These are phyloP conservation scores for Pyrenochaeta sp. DNA, from an alignment of 2,329 filamentous ascomycete genomes.

Conservation along the genomic window DNA sequence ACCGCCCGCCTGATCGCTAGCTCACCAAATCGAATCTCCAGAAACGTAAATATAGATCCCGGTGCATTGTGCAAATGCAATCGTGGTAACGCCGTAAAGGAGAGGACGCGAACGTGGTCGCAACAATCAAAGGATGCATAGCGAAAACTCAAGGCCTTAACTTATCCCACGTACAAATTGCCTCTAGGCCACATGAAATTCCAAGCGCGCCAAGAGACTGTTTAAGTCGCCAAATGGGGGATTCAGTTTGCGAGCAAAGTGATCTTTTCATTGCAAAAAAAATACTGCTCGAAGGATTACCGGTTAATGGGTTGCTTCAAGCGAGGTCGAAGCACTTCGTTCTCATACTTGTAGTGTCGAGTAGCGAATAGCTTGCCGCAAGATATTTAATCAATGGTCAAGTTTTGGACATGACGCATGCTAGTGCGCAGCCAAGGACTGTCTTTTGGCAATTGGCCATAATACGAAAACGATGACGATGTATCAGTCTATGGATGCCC, in stretches of 20 bases:
- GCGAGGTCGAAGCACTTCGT: no score
- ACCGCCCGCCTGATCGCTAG: background rate
- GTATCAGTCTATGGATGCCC: conserved; percentile 33
- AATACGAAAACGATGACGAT: background rate
- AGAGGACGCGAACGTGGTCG: background rate
- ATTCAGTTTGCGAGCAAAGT: no score
- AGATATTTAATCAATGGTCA: background rate
- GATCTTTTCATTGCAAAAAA: no score
- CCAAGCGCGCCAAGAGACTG: no score
- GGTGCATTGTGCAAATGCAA: background rate
- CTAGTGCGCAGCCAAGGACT: background rate
- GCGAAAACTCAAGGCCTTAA: conserved; percentile 5
- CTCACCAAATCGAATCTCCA: background rate
- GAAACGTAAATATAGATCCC: background rate
- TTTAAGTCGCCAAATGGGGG: background rate
- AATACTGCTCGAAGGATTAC: no score
- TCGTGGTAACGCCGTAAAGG: background rate
- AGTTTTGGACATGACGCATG: background rate
- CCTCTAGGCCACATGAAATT: conserved; percentile 2
- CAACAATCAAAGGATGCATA: conserved; percentile 4
- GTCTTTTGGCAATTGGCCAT: background rate
- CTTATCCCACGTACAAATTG: conserved; percentile 24
- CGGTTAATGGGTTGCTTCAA: no score
- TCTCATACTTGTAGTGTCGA: no score
- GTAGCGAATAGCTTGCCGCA: no score